A percentile compares a stretch with the other conserved stretches of the same genome.
These are phyloP conservation scores for Pichia pseudocactophila DNA, from an alignment of 805 yeast species.

Conservation along the genomic window DNA sequence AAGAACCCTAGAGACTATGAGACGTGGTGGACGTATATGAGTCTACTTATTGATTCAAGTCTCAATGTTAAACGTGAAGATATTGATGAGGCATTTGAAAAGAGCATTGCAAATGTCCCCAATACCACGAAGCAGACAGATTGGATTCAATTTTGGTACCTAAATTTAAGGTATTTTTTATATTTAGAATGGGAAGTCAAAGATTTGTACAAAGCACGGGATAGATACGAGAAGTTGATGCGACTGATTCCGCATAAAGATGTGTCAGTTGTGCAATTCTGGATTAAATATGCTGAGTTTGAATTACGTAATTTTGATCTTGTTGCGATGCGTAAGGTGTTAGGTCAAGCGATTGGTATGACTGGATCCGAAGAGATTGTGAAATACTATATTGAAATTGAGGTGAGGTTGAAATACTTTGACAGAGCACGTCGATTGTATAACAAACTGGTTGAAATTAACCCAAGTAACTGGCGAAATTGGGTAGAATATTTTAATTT, in stretches of 20 bases:
- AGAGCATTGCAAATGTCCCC: slow-evolving; percentile 37
- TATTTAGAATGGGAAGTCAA: slow-evolving; percentile 45
- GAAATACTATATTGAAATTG: slow-evolving; percentile 58
- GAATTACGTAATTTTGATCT: slow-evolving; percentile 56
- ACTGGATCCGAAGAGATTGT: slow-evolving; percentile 54
- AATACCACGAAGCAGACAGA: slow-evolving; percentile 19
- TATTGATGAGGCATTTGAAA: slow-evolving; percentile 32
- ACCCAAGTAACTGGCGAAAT: slow-evolving; percentile 31
- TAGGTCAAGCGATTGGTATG: slow-evolving; percentile 67
- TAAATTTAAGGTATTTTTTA: slow-evolving; percentile 62
- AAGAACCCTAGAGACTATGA: slow-evolving; percentile 54
- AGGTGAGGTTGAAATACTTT: slow-evolving; percentile 62
- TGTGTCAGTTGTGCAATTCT: slow-evolving; percentile 63
- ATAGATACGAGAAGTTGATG: slow-evolving; percentile 42
- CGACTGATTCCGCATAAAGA: slow-evolving; percentile 44
- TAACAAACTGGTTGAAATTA: slow-evolving; percentile 51
- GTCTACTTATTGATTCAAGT: slow-evolving; percentile 35
- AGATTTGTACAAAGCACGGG: slow-evolving; percentile 39
- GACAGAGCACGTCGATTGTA: slow-evolving; percentile 70
- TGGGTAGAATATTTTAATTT: slow-evolving; percentile 63
- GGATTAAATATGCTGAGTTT: slow-evolving; percentile 66
- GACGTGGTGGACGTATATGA: slow-evolving; percentile 73
- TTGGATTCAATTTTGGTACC: slow-evolving; percentile 63
- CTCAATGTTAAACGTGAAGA: slow-evolving; percentile 19
- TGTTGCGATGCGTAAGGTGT: slow-evolving; percentile 48